Evolutionary conservation across 768 basidiomycete genomes (phyloP), one percentile per base, ranked within the genome.

Genomic region (Termitomyces sp.): DNA sequence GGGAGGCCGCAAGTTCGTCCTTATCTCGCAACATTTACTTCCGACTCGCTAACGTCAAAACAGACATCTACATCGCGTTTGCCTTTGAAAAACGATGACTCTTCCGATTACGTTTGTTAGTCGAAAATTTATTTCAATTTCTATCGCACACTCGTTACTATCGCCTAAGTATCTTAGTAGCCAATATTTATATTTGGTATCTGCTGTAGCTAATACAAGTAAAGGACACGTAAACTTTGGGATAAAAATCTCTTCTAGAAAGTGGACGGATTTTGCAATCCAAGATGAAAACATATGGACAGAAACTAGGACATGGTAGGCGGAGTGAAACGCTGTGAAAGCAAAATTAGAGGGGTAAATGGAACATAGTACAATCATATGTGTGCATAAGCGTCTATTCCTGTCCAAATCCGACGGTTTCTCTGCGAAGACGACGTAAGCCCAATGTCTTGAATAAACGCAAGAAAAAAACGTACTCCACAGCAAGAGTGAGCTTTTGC

Each of bases 1-100:
- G 96, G 92, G 94, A 98, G 66, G 96, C 96, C 60, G 94, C 94
- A n/a, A 98, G 97, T 98, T 71, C 72, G 94, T 83, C 12, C 11
- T 53, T 26, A 23, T 37, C 54, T 10, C 30, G 15, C 35, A 5
- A 5, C 11, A 23, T 52, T 17, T 44, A 35, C 8, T 17, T 23
- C 35, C 50, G n/a, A 30, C 23, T 41, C 10, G 33, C 53, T 66
- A n/a, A 63, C 53, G 40, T 26, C 3, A 38, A 41, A 23, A 1
- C 65, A 98, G 95, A 95, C 68, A 86, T 98, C 52, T 98, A 98
- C 64, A 82, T 95, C 62, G 95, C 87, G 3, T 98, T 98, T 64
- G 95, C 92, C 7, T 89, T 96, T 64, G 84, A 91, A 69, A 96
- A 90, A 71, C 70, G 70, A 54, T 77, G 64, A 69, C 49, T 3